These are phyloP conservation scores for Amylostereum chailletii DNA, from an alignment of 1,284 basidiomycete species.

Conservation along the genomic window DNA sequence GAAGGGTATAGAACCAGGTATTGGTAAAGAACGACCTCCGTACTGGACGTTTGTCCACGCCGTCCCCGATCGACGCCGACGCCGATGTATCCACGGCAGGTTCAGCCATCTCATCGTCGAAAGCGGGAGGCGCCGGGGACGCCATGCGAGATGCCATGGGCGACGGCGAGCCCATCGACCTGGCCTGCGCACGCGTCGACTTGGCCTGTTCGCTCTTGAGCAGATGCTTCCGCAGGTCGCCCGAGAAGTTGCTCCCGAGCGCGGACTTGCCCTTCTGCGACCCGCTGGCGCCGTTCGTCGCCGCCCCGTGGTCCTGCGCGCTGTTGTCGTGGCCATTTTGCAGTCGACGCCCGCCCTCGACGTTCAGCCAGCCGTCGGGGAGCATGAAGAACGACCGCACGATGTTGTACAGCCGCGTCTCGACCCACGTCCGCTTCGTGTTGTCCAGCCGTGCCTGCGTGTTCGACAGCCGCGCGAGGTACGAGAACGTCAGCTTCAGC, in stretches of 20 bases:
- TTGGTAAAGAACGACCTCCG: constrained; percentile 79
- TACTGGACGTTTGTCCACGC: constrained; percentile 13
- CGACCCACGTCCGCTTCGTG: constrained; percentile 74
- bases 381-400: constrained; percentile 68
- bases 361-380: constrained; percentile 38
- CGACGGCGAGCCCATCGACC: constrained; percentile 17
- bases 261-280: constrained; percentile 29
- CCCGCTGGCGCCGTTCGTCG: constrained; percentile 25
- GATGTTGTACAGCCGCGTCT: constrained; percentile 78
- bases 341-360: constrained; percentile 36
- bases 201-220: constrained; percentile 75
- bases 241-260: constrained; percentile 30
- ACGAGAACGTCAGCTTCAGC: constrained; percentile 85
- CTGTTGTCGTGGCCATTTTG: too few species aligned
- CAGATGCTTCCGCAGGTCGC: constrained; percentile 66
- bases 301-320: too few species aligned
- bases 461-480: constrained; percentile 88
- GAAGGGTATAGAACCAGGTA: constrained; percentile 79
- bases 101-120: constrained; percentile 7
- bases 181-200: constrained; percentile 43
- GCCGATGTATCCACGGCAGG: not conserved
- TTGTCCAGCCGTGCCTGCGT: constrained; percentile 68
- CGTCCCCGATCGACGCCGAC: constrained; percentile 13
- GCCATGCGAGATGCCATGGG: constrained; percentile 40
- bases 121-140: constrained; percentile 43